Conservation (phyloP, 2,329 filamentous ascomycete genomes). For the Colletotrichum navitas region DNA sequence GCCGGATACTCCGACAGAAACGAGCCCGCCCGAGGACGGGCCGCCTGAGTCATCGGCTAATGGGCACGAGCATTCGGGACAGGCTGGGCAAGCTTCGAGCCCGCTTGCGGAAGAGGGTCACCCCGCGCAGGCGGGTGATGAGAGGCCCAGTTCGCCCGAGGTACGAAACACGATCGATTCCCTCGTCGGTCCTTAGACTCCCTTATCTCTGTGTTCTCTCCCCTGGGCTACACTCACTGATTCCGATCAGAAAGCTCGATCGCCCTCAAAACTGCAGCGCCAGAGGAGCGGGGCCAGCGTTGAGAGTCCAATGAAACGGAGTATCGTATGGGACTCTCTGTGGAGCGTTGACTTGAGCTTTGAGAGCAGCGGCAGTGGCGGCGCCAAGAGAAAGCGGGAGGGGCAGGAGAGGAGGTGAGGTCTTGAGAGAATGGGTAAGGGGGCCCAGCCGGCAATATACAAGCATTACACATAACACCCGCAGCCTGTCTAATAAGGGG, state of each 20-base stretch:
- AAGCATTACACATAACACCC: neutral
- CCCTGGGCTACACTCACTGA: conserved; percentile 49
- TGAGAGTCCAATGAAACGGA: conserved; percentile 61
- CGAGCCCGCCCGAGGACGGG: conserved; percentile 56
- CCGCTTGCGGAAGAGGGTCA: conserved; percentile 29
- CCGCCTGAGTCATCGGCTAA: conserved; percentile 36
- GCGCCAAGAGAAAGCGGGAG: conserved; percentile 27
- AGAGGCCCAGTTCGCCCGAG: conserved; percentile 54
- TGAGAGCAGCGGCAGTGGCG: conserved; percentile 53
- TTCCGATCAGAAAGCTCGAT: conserved; percentile 44
- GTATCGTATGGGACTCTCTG: conserved; percentile 71
- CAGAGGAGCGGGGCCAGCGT: conserved; percentile 54
- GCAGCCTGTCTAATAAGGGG: conserved; percentile 9
- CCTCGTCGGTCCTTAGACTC: conserved; percentile 60
- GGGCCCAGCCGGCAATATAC: neutral
- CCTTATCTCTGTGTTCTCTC: conserved; percentile 24
- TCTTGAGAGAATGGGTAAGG: neutral
- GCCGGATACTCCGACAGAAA: conserved; percentile 56
- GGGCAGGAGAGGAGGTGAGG: neutral
- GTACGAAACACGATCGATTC: conserved; percentile 66
- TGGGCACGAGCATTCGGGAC: conserved; percentile 28
- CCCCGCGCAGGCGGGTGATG: conserved; percentile 32
- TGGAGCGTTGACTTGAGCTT: conserved; percentile 72
- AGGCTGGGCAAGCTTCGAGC: conserved; percentile 19
- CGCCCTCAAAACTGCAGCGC: conserved; percentile 50